These are phyloP conservation scores for Cocos nucifera DNA, from an alignment of 176 grass and related monocot genomes.

Conservation along the genomic window DNA sequence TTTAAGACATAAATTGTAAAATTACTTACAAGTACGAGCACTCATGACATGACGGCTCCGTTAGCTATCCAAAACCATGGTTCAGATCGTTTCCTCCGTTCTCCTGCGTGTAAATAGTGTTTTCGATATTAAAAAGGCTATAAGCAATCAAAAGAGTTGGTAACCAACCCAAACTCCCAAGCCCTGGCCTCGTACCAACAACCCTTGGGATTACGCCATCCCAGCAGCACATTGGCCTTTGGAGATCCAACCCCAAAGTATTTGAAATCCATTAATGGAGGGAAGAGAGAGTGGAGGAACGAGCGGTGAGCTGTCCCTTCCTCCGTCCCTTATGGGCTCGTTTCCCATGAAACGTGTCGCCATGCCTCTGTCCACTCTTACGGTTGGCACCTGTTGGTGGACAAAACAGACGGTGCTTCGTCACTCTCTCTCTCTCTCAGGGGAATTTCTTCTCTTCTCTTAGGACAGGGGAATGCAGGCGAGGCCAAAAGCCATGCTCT, in stretches of 20 bases:
- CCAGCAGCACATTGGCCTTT: not conserved
- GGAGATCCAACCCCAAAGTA: not conserved
- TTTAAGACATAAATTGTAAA: too few species aligned
- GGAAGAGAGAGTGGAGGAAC: not conserved
- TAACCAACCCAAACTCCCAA: constrained; percentile 24
- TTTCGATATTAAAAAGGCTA: constrained; percentile 8
- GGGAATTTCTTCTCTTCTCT: too few species aligned
- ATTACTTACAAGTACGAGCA: too few species aligned
- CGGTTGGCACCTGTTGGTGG: too few species aligned
- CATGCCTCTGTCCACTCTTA: not conserved
- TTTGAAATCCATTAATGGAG: constrained; percentile 9
- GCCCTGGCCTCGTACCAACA: not conserved
- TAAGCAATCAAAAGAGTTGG: constrained; percentile 23
- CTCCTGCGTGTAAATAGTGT: not conserved
- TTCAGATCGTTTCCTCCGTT: not conserved
- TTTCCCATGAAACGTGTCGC: not conserved
- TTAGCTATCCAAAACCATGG: too few species aligned
- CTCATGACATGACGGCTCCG: too few species aligned
- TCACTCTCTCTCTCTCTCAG: too few species aligned
- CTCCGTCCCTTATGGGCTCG: not conserved
- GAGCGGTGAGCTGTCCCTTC: not conserved
- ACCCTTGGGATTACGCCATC: not conserved
- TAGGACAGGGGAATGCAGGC: too few species aligned
- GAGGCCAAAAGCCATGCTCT: too few species aligned
- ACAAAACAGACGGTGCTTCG: too few species aligned